Evolutionary conservation across 768 basidiomycete genomes (phyloP).

Genomic region (Leccinum variicolor): DNA sequence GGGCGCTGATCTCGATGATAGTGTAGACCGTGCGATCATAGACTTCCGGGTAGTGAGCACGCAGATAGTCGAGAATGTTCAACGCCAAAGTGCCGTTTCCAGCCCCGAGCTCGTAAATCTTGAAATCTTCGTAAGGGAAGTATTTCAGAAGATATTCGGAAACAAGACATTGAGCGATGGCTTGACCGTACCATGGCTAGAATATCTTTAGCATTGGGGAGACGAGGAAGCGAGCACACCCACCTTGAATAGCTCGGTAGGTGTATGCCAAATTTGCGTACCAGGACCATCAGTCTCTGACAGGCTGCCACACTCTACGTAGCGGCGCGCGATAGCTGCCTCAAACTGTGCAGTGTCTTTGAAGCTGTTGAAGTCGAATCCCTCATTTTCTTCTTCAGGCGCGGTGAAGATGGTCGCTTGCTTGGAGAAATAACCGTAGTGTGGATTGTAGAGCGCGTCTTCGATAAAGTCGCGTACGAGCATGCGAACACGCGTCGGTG

Average conservation of each 20-base stretch:
- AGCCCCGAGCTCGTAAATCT: slow-evolving; percentile 96
- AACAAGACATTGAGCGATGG: slow-evolving; percentile 84
- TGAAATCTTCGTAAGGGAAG: slow-evolving; percentile 94
- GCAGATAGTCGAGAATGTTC: slow-evolving; percentile 82
- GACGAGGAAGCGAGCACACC: not conserved
- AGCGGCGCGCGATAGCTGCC: slow-evolving; percentile 72
- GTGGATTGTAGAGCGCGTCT: slow-evolving; percentile 93
- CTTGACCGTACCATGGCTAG: slow-evolving; percentile 93
- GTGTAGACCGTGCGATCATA: slow-evolving; percentile 91
- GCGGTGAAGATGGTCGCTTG: slow-evolving; percentile 87
- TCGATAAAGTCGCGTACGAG: slow-evolving; percentile 95
- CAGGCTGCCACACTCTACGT: slow-evolving; percentile 66
- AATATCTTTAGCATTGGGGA: slow-evolving; percentile 8
- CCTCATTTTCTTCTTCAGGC: slow-evolving; percentile 36
- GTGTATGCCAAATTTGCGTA: slow-evolving; percentile 97
- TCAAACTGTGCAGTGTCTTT: slow-evolving; percentile 76
- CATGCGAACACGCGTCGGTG: slow-evolving; percentile 86
- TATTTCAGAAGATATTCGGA: slow-evolving; percentile 92
- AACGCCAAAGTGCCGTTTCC: slow-evolving; percentile 94
- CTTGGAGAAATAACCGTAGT: slow-evolving; percentile 96
- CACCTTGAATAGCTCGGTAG: slow-evolving; percentile 96
- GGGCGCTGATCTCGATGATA: slow-evolving; percentile 91
- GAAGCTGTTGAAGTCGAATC: slow-evolving; percentile 67
- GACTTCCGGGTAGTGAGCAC: slow-evolving; percentile 78
- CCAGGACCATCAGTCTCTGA: slow-evolving; percentile 63